Percentiles rank a stretch among this genome's conserved stretches.
These are phyloP conservation scores for Litchi chinensis DNA, from an alignment of 345 rosid genomes.

Conservation along the genomic window DNA sequence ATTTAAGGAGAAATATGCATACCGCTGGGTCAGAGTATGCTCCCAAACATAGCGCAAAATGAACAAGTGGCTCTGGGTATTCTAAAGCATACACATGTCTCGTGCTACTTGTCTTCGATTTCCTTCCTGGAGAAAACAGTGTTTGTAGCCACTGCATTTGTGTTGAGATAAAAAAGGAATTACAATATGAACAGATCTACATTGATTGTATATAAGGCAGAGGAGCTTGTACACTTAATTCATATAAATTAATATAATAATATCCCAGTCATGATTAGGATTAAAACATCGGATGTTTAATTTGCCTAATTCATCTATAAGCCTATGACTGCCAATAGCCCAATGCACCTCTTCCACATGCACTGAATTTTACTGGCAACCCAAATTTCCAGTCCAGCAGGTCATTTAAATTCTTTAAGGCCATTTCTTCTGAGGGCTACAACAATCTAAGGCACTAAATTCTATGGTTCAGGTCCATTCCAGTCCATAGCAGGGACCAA, in stretches of 20 bases:
- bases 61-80: constrained; percentile 81
- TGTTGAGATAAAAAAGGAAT: background rate
- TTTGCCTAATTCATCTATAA: background rate
- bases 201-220: constrained; percentile 2
- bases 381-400: background rate
- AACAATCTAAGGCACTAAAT: too few relatives aligned
- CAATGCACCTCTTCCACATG: background rate
- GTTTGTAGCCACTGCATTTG: constrained; percentile 74
- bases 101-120: constrained; percentile 46
- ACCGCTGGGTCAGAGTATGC: constrained; percentile 76
- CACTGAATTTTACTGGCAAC: background rate
- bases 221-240: background rate
- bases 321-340: background rate
- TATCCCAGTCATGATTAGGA: background rate
- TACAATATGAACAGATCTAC: background rate
- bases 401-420: background rate
- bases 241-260: background rate
- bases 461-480: background rate
- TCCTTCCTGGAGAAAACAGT: constrained; percentile 77
- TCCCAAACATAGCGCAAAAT: constrained; percentile 81
- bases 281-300: background rate
- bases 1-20: constrained; percentile 20
- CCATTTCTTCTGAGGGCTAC: background rate
- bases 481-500: background rate
- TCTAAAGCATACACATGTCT: constrained; percentile 74